Base-by-base conservation (phyloP, 441 rosid genomes). In the Pelargonium cotyledonis region DNA sequence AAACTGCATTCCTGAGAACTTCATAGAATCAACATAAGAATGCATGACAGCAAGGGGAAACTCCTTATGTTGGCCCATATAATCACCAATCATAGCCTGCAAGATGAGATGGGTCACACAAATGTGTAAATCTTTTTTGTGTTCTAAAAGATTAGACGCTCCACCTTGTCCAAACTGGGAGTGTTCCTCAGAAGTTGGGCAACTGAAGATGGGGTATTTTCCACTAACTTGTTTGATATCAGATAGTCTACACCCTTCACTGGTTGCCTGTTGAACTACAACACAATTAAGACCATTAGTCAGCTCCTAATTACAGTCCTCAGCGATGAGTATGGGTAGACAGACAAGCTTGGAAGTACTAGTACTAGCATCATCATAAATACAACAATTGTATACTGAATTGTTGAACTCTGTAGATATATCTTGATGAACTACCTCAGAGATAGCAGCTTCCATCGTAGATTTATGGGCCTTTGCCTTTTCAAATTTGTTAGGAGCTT, bases 21-120 rank as follows among this genome's bases (percentile, higher is more conserved):
- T 84, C 86, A 93, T 87, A 53, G 96, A 89, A 80, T 96, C 98
- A 68, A 96, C 94, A 83, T 83, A 96, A 73, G 92, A 92, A 76
- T 96, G 98, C 99, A 96, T 96, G 77, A 96, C 99, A 75, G 98
- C 89, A 74, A 96, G 92, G 64, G 99, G 96, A 84, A 93, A 96
- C 79, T 96, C 97, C 81, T 93, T 97, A 29, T 89, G 96, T 74
- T 89, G 99, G 75, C 99, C 99, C 80, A 96, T 78, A 79, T 91
- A 96, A 76, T 96, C 98, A 66, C 99, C 99, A 49, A 91, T 85
- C 96, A 91, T 88, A 63, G 85, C 96, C 99, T 96, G 92, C 78
- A 83, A 80, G 79, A 68, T 40, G 76, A 78, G 70, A 78, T 73
- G 40, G 44, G 78, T 89, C 81, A 85, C 66, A 76, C 16, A 14